A percentile compares a stretch with the other conserved stretches of the same genome.
Evolutionary conservation across 306 rosid species (phyloP).

Genomic region (Prosopis cineraria): DNA sequence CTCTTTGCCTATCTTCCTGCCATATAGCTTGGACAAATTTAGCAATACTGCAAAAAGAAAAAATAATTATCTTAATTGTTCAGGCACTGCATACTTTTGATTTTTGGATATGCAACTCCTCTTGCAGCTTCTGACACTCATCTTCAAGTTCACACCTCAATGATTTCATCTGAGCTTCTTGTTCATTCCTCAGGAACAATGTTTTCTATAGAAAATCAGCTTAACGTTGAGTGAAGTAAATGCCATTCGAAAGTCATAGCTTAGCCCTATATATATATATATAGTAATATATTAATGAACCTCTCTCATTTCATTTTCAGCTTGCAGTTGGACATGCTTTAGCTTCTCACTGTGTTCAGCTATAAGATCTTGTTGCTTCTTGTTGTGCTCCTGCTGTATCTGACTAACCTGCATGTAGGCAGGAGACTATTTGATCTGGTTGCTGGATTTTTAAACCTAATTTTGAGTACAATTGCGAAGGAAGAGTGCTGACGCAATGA

Average conservation of each 20-base stretch:
- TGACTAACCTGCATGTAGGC: conserved; percentile 59
- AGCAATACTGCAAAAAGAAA: background rate
- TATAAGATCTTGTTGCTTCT: conserved; percentile 55
- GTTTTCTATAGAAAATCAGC: conserved; percentile 57
- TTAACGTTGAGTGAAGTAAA: conserved; percentile 30
- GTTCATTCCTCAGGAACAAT: conserved; percentile 62
- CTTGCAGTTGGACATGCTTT: conserved; percentile 59
- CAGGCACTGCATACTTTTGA: conserved; percentile 64
- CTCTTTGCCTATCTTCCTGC: conserved; percentile 95
- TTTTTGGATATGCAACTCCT: conserved; percentile 86
- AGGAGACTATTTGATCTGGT: conserved; percentile 32
- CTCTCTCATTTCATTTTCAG: conserved; percentile 86
- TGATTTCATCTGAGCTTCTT: conserved; percentile 77
- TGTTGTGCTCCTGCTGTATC: conserved; percentile 67
- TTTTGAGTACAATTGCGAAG: conserved; percentile 19
- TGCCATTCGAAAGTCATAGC: conserved; percentile 7
- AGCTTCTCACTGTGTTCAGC: conserved; percentile 65
- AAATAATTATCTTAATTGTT: conserved; percentile 15
- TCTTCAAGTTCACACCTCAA: conserved; percentile 82
- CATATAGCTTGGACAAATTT: conserved; percentile 29
- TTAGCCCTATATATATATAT: background rate
- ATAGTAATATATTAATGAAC: conserved; percentile 36
- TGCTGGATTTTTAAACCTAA: conserved; percentile 23
- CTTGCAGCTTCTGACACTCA: conserved; percentile 80
- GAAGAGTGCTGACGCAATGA: conserved; percentile 11